Conservation (phyloP, 2,329 filamentous ascomycete species). For the Diplodia mutila region DNA sequence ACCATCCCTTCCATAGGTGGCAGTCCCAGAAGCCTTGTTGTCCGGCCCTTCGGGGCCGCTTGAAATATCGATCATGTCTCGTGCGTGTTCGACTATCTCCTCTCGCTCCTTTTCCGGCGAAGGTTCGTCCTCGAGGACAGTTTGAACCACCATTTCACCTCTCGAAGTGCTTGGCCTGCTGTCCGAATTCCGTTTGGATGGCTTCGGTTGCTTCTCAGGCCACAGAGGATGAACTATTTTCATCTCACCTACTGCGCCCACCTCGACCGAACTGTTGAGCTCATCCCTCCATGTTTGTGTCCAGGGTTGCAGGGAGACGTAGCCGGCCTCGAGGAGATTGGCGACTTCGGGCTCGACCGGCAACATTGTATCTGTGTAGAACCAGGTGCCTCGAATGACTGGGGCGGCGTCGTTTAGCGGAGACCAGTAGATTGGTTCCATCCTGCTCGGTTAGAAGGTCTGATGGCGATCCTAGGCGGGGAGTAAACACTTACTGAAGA, state of each 20-base stretch:
- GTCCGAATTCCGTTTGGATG: slow-evolving; percentile 54
- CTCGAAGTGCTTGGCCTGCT: slow-evolving; percentile 47
- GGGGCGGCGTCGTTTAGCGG: slow-evolving; percentile 85
- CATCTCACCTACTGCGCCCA: slow-evolving; percentile 86
- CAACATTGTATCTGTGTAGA: slow-evolving; percentile 93
- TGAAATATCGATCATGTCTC: slow-evolving; percentile 54
- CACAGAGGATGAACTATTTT: slow-evolving; percentile 86
- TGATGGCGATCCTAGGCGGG: slow-evolving; percentile 28
- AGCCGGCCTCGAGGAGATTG: slow-evolving; percentile 91
- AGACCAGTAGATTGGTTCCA: slow-evolving; percentile 72
- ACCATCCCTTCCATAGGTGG: slow-evolving; percentile 48
- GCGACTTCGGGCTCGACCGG: slow-evolving; percentile 84
- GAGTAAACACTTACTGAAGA: slow-evolving; percentile 13
- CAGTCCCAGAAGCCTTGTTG: slow-evolving; percentile 52
- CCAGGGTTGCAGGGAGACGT: slow-evolving; percentile 83
- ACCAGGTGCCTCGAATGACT: slow-evolving; percentile 90
- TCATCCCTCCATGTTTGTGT: slow-evolving; percentile 93
- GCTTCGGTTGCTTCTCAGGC: slow-evolving; percentile 66
- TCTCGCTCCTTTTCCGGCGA: slow-evolving; percentile 48
- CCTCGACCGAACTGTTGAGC: slow-evolving; percentile 83
- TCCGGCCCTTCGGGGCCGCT: slow-evolving; percentile 50
- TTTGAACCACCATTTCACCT: slow-evolving; percentile 31
- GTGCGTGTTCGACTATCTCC: slow-evolving; percentile 49
- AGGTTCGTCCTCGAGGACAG: slow-evolving; percentile 1
- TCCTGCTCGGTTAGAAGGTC: slow-evolving; percentile 20